These are phyloP conservation scores for Phialophora verrucosa DNA, from an alignment of 2,329 filamentous ascomycete genomes.

Conservation along the genomic window DNA sequence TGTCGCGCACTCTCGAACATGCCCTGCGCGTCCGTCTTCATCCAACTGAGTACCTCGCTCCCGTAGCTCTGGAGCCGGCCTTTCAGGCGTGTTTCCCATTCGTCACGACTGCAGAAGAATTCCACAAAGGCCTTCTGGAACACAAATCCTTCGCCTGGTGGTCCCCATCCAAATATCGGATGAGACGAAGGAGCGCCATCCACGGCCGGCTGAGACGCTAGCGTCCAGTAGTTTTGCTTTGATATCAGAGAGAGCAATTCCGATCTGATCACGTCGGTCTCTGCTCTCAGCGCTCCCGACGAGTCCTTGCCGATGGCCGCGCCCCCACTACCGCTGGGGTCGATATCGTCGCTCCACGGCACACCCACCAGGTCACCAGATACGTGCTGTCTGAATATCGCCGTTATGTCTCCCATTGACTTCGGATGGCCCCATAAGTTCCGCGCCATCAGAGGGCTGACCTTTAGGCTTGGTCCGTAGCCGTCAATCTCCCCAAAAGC, in stretches of 20 bases:
- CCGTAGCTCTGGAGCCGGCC: conserved; percentile 65
- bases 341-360: conserved; percentile 90
- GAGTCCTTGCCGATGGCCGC: conserved; percentile 41
- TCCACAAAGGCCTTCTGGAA: conserved; percentile 99
- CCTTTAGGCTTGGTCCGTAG: conserved; percentile 95
- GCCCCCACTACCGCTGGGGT: conserved; percentile 41
- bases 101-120: conserved; percentile 79
- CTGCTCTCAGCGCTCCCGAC: conserved; percentile 65
- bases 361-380: conserved; percentile 78
- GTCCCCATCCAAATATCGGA: conserved; percentile 89
- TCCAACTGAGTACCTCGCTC: conserved; percentile 78
- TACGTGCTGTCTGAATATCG: conserved; percentile 81
- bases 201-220: conserved; percentile 92
- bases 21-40: conserved; percentile 78
- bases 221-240: conserved; percentile 88
- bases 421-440: conserved; percentile 83
- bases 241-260: conserved; percentile 77
- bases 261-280: conserved; percentile 79
- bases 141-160: conserved; percentile 81
- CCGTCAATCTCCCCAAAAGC: conserved; percentile 97
- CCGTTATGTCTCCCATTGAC: conserved; percentile 72
- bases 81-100: conserved; percentile 70
- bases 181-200: conserved; percentile 81
- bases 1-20: conserved; percentile 68
- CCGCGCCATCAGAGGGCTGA: conserved; percentile 82